A percentile compares a stretch with the other conserved stretches of the same genome.
These are phyloP conservation scores for Geotrichum armillariae DNA, from an alignment of 1,139 yeast genomes.

Conservation along the genomic window DNA sequence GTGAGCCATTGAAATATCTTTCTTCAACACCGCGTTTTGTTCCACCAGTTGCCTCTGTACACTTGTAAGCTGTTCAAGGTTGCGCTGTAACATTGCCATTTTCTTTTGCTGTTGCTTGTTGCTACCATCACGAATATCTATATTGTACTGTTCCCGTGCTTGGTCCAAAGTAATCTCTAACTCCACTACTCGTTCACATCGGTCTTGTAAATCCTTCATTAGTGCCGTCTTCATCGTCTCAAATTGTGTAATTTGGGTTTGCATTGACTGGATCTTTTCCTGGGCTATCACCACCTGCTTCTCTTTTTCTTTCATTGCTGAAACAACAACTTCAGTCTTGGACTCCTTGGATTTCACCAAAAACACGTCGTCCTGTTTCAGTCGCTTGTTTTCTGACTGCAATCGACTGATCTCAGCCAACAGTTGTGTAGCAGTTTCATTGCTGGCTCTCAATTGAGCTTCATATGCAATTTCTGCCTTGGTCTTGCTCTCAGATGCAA, in stretches of 20 bases:
- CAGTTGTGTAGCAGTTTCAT: constrained; percentile 30
- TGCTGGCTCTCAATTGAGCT: constrained; percentile 27
- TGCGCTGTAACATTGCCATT: constrained; percentile 45
- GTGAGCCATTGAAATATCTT: constrained; percentile 54
- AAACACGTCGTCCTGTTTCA: constrained; percentile 17
- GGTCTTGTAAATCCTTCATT: constrained; percentile 44
- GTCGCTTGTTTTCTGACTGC: constrained; percentile 23
- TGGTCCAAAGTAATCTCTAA: constrained; percentile 46
- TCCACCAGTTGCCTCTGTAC: constrained; percentile 48
- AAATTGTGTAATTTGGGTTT: constrained; percentile 31
- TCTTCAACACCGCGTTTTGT: constrained; percentile 47
- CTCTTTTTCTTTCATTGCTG: constrained; percentile 23
- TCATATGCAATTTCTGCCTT: constrained; percentile 24
- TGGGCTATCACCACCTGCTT: constrained; percentile 23
- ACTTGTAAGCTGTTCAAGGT: constrained; percentile 46
- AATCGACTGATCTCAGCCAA: constrained; percentile 28
- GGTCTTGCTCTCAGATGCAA: constrained; percentile 14
- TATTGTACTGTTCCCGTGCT: constrained; percentile 38
- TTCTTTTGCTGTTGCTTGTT: constrained; percentile 41
- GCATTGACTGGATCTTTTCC: constrained; percentile 30
- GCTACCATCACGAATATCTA: constrained; percentile 34
- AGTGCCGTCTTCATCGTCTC: constrained; percentile 42
- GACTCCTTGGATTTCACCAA: neutral
- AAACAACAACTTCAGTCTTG: constrained; percentile 6
- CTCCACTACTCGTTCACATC: constrained; percentile 46